Evolutionary conservation across 768 basidiomycete species (phyloP).

Genomic region (Exsudoporus frostii): DNA sequence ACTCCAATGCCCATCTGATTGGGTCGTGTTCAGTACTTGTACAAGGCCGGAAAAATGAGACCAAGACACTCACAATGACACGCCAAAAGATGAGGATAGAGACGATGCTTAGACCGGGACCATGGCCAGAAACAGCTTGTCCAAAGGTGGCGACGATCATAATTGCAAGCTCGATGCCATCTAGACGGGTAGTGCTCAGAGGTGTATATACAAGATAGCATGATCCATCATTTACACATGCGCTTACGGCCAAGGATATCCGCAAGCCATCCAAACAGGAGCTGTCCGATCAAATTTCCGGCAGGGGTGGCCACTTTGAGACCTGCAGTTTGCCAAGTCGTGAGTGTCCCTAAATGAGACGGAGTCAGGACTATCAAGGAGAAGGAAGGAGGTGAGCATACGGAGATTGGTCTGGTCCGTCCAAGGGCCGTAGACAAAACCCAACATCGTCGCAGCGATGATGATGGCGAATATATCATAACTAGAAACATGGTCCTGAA

Average conservation of each 20-base stretch:
- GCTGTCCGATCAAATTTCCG: slow-evolving; percentile 70
- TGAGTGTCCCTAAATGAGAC: background rate
- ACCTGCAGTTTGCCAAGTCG: slow-evolving; percentile 60
- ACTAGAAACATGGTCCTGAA: background rate
- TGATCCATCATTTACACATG: slow-evolving; percentile 54
- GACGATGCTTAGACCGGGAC: slow-evolving; percentile 61
- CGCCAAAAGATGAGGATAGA: slow-evolving; percentile 78
- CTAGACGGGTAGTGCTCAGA: slow-evolving; percentile 13
- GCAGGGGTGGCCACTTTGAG: slow-evolving; percentile 72
- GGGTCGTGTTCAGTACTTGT: slow-evolving; percentile 32
- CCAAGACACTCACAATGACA: slow-evolving; percentile 47
- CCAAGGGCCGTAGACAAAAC: slow-evolving; percentile 58
- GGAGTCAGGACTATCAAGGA: background rate
- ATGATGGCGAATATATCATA: slow-evolving; percentile 88
- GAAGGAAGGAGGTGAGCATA: background rate
- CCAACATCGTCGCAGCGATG: slow-evolving; percentile 77
- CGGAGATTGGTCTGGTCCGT: no score
- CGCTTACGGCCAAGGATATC: slow-evolving; percentile 70
- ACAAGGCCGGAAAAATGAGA: background rate
- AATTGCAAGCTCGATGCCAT: slow-evolving; percentile 58
- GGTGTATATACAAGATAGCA: background rate
- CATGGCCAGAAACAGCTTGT: slow-evolving; percentile 69
- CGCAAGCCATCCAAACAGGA: slow-evolving; percentile 75
- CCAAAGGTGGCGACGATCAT: slow-evolving; percentile 75
- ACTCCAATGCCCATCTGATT: slow-evolving; percentile 70